Evolutionary conservation across 1,284 basidiomycete species (phyloP).

Genomic region (Trametes sp.): DNA sequence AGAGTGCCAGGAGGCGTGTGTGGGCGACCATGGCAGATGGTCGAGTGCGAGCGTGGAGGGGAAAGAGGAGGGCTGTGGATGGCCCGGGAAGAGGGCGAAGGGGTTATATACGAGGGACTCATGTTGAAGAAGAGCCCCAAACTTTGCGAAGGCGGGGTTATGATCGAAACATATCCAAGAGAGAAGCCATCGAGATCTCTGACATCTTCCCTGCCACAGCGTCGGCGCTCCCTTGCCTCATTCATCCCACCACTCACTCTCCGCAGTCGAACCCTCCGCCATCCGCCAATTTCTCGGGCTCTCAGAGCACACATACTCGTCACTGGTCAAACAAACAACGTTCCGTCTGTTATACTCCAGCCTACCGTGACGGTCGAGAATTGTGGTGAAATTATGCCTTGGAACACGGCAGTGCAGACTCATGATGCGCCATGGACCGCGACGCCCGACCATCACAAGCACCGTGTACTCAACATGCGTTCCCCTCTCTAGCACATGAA

Average conservation of each 20-base stretch:
- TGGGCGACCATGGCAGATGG: constrained; percentile 18
- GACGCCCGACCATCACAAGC: no score
- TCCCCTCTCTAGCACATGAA: no score
- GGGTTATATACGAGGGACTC: not conserved
- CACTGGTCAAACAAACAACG: no score
- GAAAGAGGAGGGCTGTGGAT: not conserved
- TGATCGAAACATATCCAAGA: not conserved
- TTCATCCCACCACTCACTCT: not conserved
- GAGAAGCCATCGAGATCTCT: not conserved
- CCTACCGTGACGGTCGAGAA: no score
- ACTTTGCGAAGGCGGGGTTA: not conserved
- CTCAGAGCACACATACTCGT: no score
- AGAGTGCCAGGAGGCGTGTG: constrained; percentile 30
- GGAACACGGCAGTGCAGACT: no score
- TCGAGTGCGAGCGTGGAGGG: not conserved
- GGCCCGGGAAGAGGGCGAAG: not conserved
- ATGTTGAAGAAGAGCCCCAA: not conserved
- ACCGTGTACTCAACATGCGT: no score
- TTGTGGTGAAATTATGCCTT: no score
- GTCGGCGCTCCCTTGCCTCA: not conserved
- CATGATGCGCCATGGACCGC: no score
- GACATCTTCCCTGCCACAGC: not conserved
- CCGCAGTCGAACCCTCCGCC: not conserved
- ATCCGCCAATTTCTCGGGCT: no score
- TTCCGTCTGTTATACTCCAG: no score